A percentile compares a stretch with the other conserved stretches of the same genome.
These are phyloP conservation scores for Leccinum aurantiacum DNA, from an alignment of 768 basidiomycete species.

Conservation along the genomic window DNA sequence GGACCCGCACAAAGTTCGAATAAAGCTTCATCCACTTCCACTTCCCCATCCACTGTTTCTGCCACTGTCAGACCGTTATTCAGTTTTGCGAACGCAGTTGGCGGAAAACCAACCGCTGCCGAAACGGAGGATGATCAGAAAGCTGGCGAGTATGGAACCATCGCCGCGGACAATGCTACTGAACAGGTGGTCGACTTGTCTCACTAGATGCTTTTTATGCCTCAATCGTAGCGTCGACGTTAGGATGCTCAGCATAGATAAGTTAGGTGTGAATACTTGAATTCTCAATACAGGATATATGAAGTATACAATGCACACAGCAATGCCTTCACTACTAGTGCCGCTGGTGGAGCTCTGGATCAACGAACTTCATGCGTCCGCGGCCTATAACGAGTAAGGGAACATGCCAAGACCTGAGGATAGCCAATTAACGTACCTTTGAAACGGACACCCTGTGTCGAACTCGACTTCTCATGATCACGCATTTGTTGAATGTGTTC, in stretches of 20 bases:
- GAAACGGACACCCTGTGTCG: slow-evolving; percentile 53
- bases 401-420: neutral
- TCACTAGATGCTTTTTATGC: slow-evolving; percentile 18
- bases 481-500: slow-evolving; percentile 43
- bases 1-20: slow-evolving; percentile 22
- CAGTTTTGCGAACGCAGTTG: slow-evolving; percentile 81
- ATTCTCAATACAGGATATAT: slow-evolving; percentile 5
- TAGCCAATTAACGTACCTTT: slow-evolving; percentile 46
- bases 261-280: neutral
- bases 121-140: slow-evolving; percentile 21
- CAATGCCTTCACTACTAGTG: slow-evolving; percentile 14
- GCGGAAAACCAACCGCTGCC: slow-evolving; percentile 27
- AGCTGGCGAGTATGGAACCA: slow-evolving; percentile 1
- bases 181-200: slow-evolving; percentile 20
- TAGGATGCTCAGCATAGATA: slow-evolving; percentile 1
- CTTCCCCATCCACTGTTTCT: slow-evolving; percentile 5
- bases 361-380: slow-evolving; percentile 66
- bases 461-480: slow-evolving; percentile 30
- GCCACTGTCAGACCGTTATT: slow-evolving; percentile 64
- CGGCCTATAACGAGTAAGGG: slow-evolving; percentile 41
- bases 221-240: slow-evolving; percentile 14
- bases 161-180: slow-evolving; percentile 10
- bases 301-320: neutral
- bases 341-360: slow-evolving; percentile 49
- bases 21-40: slow-evolving; percentile 35